A percentile compares a stretch with the other conserved stretches of the same genome.
phyloP scores from a whole-genome alignment of 306 rosid genomes.

The Trifolium pratense region DNA sequence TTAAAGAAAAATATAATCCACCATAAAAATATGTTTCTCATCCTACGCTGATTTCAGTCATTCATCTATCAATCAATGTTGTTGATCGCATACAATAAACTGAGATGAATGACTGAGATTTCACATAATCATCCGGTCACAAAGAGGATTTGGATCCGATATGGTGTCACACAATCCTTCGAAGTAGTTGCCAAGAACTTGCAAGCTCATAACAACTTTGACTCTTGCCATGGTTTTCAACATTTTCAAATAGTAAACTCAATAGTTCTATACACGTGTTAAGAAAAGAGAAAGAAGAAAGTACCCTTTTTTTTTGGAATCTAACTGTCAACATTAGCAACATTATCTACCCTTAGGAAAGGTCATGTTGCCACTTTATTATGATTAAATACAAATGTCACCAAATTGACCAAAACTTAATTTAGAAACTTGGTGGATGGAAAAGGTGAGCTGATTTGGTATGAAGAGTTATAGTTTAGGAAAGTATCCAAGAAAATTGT shows the following conservation, averaged over 20 bases:
- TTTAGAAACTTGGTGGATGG: neutral
- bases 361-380: neutral
- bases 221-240: too few species aligned
- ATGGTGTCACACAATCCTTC: too few species aligned
- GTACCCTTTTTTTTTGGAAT: neutral
- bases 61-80: too few species aligned
- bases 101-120: too few species aligned
- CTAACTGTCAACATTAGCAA: neutral
- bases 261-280: neutral
- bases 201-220: too few species aligned
- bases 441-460: neutral
- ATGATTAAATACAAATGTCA: constrained; percentile 9
- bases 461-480: constrained; percentile 10
- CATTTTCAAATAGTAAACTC: neutral
- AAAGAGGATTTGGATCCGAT: too few species aligned
- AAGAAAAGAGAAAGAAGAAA: neutral
- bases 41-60: too few species aligned
- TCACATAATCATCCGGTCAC: too few species aligned
- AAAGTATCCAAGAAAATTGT: constrained; percentile 6
- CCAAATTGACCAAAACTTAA: constrained; percentile 9
- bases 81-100: too few species aligned
- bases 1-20: too few species aligned
- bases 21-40: too few species aligned
- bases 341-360: neutral
- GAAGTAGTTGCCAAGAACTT: too few species aligned